Evolutionary conservation across 441 rosid species (phyloP), one percentile per base, ranked within the genome.

Genomic region (Bocquillonia castaneifolia): DNA sequence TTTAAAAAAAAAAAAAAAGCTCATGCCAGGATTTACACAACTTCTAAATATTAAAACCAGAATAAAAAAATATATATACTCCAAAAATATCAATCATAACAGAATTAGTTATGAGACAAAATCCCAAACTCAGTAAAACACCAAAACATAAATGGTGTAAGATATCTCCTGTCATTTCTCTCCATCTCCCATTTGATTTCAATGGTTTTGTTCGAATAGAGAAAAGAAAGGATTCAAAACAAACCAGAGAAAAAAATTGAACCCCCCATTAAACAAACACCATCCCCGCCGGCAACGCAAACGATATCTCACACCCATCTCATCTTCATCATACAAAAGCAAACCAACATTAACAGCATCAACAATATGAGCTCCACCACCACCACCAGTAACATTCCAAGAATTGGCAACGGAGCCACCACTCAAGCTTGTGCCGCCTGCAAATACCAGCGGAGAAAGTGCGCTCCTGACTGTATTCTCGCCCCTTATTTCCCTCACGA

Each of bases 401-500:
- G 68, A 72, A 73, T 39, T 53, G 72, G 68, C 74, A 73, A 44
- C 72, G 78, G 69, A 63, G 74, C 78, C 79, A 75, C 78, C 78
- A 79, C 85, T 56, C 98, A 89, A 37, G 99, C 99, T 2, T 94
- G 99, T 54, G 97, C 99, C 1, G 97, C 99, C 2, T 94, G 99
- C 82, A 94, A 90, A 78, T 90, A 90, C 87, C 99, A 90, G 74
- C 93, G 99, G 0, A 86, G 96, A 59, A 91, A 91, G 76, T 94
- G 99, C 73, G 86, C 85, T 29, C 89, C 97, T 6, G 93, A 94
- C 79, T 94, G 99, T 86, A 80, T 90, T 69, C 90, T 91, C 63
- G 97, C 99, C 28, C 96, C 97, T 69, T 94, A 87, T 74, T 94
- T 91, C 74, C 99, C 97, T 70, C 92, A 86, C 13, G 84, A 87